Evolutionary conservation across 345 rosid genomes (phyloP).

Genomic region (Ceriops zippeliana): DNA sequence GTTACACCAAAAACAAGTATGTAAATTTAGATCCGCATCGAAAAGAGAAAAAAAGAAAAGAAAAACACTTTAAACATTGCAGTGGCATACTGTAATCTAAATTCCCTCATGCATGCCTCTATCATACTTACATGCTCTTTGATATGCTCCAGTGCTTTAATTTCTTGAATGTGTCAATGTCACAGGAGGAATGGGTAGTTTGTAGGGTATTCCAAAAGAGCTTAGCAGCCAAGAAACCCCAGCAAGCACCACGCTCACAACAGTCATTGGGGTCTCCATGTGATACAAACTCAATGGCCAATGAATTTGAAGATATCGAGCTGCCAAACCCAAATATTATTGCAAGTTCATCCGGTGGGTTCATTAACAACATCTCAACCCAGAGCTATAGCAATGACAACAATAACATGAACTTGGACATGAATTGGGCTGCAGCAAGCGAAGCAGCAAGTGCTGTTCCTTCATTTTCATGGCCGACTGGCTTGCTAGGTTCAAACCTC

Average conservation of each 20-base stretch:
- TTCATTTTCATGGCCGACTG: constrained; percentile 53
- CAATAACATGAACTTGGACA: constrained; percentile 31
- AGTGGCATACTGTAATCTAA: no score
- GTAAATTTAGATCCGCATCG: no score
- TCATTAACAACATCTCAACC: constrained; percentile 7
- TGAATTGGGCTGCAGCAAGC: constrained; percentile 35
- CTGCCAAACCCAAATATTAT: constrained; percentile 39
- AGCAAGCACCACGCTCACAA: constrained; percentile 50
- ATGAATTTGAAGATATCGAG: constrained; percentile 69
- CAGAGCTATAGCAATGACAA: constrained; percentile 12
- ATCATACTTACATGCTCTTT: no score
- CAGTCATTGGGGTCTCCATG: constrained; percentile 73
- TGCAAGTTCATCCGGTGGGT: constrained; percentile 21
- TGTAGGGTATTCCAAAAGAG: constrained; percentile 78
- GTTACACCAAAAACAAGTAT: no score
- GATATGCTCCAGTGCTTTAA: not conserved
- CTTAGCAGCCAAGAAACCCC: constrained; percentile 47
- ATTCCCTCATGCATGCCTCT: no score
- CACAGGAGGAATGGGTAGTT: constrained; percentile 95
- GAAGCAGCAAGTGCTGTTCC: constrained; percentile 28
- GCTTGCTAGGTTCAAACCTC: constrained; percentile 54
- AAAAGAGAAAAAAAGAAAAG: no score
- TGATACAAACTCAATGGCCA: constrained; percentile 64
- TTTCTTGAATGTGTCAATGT: not conserved
- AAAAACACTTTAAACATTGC: no score